phyloP scores from a whole-genome alignment of 306 rosid genomes.

The Rubus idaeus region DNA sequence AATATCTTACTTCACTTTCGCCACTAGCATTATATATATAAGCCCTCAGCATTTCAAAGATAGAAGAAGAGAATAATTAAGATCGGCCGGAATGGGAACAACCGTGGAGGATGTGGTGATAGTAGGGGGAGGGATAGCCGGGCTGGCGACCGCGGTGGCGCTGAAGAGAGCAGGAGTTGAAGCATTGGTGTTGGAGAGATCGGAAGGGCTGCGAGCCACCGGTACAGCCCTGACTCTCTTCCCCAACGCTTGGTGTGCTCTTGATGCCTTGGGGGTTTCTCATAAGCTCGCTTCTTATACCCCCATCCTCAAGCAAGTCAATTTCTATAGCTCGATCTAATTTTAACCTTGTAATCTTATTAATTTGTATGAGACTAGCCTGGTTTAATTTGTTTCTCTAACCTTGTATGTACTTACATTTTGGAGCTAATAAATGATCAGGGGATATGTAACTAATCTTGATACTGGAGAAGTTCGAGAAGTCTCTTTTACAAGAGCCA shows the following conservation, averaged over 20 bases:
- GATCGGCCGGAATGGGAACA: not conserved
- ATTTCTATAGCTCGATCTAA: too few species aligned
- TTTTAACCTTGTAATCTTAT: too few species aligned
- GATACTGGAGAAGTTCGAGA: constrained; percentile 18
- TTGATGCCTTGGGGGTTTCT: constrained; percentile 11
- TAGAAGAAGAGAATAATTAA: not conserved
- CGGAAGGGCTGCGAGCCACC: not conserved
- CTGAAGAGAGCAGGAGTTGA: constrained; percentile 14
- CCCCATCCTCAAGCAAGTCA: not conserved
- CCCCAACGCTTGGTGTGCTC: constrained; percentile 16
- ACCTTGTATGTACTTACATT: not conserved
- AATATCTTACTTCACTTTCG: too few species aligned
- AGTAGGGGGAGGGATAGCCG: constrained; percentile 23
- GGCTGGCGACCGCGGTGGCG: constrained; percentile 22
- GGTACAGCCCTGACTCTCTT: constrained; percentile 11
- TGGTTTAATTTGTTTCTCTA: constrained; percentile 9
- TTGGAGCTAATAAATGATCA: not conserved
- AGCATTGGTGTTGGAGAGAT: constrained; percentile 24
- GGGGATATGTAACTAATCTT: constrained; percentile 7
- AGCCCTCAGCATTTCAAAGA: too few species aligned
- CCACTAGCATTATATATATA: too few species aligned
- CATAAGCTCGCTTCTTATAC: constrained; percentile 8
- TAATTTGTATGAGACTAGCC: too few species aligned
- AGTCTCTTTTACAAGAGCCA: not conserved
- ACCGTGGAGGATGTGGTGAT: constrained; percentile 20